These are phyloP conservation scores for Parsonsia alboflavescens DNA, from an alignment of 257 asterid genomes.

Conservation along the genomic window DNA sequence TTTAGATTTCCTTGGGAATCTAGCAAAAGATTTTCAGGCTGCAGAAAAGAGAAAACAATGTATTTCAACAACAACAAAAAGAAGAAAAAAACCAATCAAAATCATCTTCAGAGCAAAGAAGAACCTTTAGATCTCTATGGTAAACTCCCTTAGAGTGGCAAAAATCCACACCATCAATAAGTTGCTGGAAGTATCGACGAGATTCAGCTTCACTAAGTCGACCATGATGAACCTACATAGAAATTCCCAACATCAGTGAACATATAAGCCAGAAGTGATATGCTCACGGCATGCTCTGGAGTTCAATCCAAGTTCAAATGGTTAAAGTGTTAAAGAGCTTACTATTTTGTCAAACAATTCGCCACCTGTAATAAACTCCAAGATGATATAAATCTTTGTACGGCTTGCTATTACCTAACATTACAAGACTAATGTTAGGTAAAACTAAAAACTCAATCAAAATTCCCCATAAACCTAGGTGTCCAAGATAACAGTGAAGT, in stretches of 20 bases:
- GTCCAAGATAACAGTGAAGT: background rate
- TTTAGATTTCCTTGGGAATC: conserved; percentile 93
- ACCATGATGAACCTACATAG: conserved; percentile 78
- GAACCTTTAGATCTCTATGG: conserved; percentile 93
- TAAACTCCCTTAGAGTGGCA: conserved; percentile 95
- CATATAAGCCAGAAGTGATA: background rate
- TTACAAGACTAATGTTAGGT: conserved; percentile 14
- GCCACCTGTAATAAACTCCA: conserved; percentile 97
- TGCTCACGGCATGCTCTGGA: background rate
- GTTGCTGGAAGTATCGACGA: conserved; percentile 93
- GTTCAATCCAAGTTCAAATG: background rate
- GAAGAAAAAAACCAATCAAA: background rate
- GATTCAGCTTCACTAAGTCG: conserved; percentile 96
- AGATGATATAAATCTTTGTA: conserved; percentile 88
- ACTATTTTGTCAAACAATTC: conserved; percentile 97
- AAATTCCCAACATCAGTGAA: background rate
- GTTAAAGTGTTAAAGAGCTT: conserved; percentile 32
- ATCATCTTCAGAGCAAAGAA: conserved; percentile 4
- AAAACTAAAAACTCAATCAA: background rate
- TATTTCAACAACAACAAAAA: conserved; percentile 8
- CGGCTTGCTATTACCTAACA: conserved; percentile 96
- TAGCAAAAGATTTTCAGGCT: conserved; percentile 95
- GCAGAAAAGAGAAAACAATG: conserved; percentile 29
- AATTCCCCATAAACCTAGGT: background rate
- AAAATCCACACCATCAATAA: conserved; percentile 92